Evolutionary conservation across 805 yeast genomes (phyloP), one percentile per base, ranked within the genome.

Genomic region (Yarrowia deformans): DNA sequence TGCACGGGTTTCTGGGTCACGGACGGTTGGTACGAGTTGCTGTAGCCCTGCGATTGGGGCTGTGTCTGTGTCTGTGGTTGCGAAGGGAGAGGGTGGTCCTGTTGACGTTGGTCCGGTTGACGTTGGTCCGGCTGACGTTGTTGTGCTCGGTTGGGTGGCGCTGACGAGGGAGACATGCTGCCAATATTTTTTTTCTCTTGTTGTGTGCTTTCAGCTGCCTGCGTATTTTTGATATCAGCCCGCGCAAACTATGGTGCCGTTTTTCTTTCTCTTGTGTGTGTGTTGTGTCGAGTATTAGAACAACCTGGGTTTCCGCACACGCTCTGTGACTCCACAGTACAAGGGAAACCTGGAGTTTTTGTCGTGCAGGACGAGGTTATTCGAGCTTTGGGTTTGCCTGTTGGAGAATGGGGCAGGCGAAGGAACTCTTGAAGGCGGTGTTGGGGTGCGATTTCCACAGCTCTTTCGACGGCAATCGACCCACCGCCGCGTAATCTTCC

Each of bases 341-440:
- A 61, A 40, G 54, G 29, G 46, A 46, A 46, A 56, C 64, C 64
- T 56, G 64, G 64, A 56, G 50, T 56, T 56, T 56, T 56, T 56
- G 64, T 43, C 64, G 40, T 42, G 49, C 64, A 42, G 13, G 35
- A 3, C 7, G 10, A 42, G n/a, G 40, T 56, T 19, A 6, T 40
- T 23, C 7, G 3, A 16, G 23, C 8, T 7, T 35, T 12, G 58
- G 16, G 58, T 52, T 52, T 52, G 32, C 8, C 8, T 16, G 48
- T 4, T 23, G 29, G 48, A 43, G 8, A 19, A 46, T 9, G 48
- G n/a, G 35, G 49, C 10, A 19, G 49, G 23, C 18, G n/a, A 2
- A 12, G 32, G 13, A 6, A 7, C 35, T 1, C 37, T 16, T 9
- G 23, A 8, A 48, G 29, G 29, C 29, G 29, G 29, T 23, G 29